Evolutionary conservation across 2,329 filamentous ascomycete species (phyloP).

Genomic region (Chalaropsis thielavioides): DNA sequence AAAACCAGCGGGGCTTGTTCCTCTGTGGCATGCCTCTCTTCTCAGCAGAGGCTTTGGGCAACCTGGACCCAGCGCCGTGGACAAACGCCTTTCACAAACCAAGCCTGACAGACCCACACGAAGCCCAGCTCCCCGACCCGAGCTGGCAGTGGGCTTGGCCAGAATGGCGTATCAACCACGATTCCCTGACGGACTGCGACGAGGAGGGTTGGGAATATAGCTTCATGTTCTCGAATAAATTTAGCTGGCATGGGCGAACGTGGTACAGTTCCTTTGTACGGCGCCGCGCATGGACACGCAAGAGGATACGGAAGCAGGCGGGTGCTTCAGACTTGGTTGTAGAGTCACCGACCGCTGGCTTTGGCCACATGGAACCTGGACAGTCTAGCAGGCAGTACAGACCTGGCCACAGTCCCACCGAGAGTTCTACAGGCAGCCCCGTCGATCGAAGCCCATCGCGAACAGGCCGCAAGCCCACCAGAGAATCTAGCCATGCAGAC

Average conservation of each 20-base stretch:
- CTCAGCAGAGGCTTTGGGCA: conserved; percentile 68
- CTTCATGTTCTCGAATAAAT: conserved; percentile 61
- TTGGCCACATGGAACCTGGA: conserved; percentile 4
- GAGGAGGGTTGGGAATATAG: conserved; percentile 95
- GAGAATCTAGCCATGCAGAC: background rate
- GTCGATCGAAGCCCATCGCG: background rate
- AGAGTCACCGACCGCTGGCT: background rate
- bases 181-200: conserved; percentile 55
- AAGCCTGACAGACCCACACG: conserved; percentile 56
- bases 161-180: conserved; percentile 52
- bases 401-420: background rate
- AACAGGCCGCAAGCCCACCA: background rate
- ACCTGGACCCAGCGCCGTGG: conserved; percentile 77
- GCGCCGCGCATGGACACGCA: conserved; percentile 72
- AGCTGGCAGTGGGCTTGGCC: conserved; percentile 81
- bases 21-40: conserved; percentile 84
- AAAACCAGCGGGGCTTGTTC: conserved; percentile 86
- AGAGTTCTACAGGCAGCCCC: background rate
- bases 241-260: conserved; percentile 74
- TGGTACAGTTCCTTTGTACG: conserved; percentile 97
- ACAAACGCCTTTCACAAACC: conserved; percentile 52
- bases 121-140: conserved; percentile 84
- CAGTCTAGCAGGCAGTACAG: background rate
- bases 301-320: conserved; percentile 50
- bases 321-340: conserved; percentile 24